Percentiles rank a stretch among this genome's conserved stretches.
phyloP scores from a whole-genome alignment of 2,329 filamentous ascomycete species.

The Pseudocercospora fuligena region DNA sequence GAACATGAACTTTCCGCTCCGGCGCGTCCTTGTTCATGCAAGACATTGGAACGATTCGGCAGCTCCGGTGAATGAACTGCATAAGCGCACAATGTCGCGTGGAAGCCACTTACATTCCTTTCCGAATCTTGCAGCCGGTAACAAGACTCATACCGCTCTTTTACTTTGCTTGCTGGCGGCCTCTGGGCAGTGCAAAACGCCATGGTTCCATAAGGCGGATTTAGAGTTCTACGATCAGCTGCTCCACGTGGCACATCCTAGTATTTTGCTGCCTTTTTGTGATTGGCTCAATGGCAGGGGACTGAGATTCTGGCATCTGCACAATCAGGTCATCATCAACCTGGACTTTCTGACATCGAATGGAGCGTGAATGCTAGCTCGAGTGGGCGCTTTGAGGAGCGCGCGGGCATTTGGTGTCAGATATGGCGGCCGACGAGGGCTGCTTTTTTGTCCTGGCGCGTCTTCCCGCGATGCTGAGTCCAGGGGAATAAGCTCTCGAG shows the following conservation, averaged over 20 bases:
- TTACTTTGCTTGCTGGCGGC: constrained; percentile 4
- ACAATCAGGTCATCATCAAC: neutral
- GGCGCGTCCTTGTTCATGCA: neutral
- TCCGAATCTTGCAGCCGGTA: neutral
- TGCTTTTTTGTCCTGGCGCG: neutral
- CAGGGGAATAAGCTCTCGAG: neutral
- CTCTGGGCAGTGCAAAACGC: neutral
- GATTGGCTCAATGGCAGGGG: neutral
- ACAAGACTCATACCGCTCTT: neutral
- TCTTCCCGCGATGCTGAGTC: neutral
- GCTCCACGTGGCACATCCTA: neutral
- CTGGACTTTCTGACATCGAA: neutral
- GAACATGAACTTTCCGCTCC: neutral
- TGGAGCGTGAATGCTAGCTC: constrained; percentile 3
- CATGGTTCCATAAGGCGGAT: neutral
- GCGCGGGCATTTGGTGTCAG: neutral
- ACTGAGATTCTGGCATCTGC: too few species aligned
- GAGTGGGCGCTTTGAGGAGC: constrained; percentile 3
- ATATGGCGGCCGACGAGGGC: neutral
- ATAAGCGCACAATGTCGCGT: neutral
- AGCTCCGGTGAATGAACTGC: neutral
- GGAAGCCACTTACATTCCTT: neutral
- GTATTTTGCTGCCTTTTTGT: constrained; percentile 2
- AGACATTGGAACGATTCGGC: neutral
- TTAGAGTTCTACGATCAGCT: neutral